Evolutionary conservation across 306 rosid species (phyloP), one percentile per base, ranked within the genome.

Genomic region (Corylus heterophylla): DNA sequence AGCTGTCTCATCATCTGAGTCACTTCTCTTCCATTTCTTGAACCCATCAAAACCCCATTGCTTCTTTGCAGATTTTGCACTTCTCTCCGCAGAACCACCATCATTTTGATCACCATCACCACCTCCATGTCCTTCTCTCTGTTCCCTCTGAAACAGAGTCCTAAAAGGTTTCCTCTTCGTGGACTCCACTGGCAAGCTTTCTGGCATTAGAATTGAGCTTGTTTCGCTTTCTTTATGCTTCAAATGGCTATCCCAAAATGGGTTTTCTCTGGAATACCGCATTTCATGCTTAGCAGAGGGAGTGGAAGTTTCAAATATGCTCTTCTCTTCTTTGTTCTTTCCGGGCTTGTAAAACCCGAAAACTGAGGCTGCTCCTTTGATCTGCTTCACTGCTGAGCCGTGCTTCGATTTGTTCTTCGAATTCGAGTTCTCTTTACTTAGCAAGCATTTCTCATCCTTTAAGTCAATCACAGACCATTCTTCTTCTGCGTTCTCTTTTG

Each of bases 381-480:
- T 80, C 79, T 92, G 92, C 84, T 94, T 92, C 89, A 78, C 67
- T 45, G 91, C 81, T 8, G 94, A 89, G 68, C 87, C 85, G 0
- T 85, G 89, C 81, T 85, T 92, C 1, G 82, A 72, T 74, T 74
- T 91, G 71, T 58, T 86, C 83, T 85, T 92, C 12, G 88, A 89
- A 86, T 83, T 85, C 0, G 85, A 83, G 49, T 75, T 87, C 74
- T 85, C 92, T 71, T 91, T 90, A 75, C 78, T 83, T 54, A 79
- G 51, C 51, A 82, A 74, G 74, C 87, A 61, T 16, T 86, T 79
- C 54, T 93, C 99, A 68, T 90, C 99, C 79, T 88, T 89, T 79
- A 95, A 87, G 80, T 95, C 98, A 77, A 95, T 95, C 9, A 87
- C 90, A 0, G 97, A 89, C 98, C 99, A 93, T 70, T 91, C 93